Conservation (phyloP, 306 rosid genomes). For the Psophocarpus tetragonolobus region DNA sequence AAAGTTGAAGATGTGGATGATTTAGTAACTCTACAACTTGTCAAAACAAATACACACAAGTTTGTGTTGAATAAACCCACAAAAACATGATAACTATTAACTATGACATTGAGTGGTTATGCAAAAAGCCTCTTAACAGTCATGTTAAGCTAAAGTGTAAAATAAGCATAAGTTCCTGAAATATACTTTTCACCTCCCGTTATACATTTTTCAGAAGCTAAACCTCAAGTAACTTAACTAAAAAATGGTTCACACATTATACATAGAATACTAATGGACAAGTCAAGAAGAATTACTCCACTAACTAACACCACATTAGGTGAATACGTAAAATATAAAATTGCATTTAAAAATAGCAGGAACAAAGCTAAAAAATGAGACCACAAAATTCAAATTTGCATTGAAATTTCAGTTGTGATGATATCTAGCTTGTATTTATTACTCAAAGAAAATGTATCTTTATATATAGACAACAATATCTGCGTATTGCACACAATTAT, state of each 20-base stretch:
- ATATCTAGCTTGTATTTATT: background rate
- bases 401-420: background rate
- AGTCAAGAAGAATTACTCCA: background rate
- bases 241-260: background rate
- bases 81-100: background rate
- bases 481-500: too few species aligned
- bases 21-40: conserved; percentile 90
- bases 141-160: background rate
- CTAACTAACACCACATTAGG: background rate
- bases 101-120: background rate
- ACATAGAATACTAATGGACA: background rate
- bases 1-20: conserved; percentile 84
- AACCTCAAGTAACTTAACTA: background rate
- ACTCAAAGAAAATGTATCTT: background rate
- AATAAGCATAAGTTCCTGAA: conserved; percentile 1
- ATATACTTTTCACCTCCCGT: background rate
- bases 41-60: conserved; percentile 24
- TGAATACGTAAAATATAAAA: conserved; percentile 2
- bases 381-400: background rate
- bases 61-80: background rate
- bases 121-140: background rate
- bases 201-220: background rate
- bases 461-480: background rate
- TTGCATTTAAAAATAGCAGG: background rate
- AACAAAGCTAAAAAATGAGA: background rate